Conservation (phyloP, 371 early-diverging fungal genomes). For the Rhizopus microsporus region DNA sequence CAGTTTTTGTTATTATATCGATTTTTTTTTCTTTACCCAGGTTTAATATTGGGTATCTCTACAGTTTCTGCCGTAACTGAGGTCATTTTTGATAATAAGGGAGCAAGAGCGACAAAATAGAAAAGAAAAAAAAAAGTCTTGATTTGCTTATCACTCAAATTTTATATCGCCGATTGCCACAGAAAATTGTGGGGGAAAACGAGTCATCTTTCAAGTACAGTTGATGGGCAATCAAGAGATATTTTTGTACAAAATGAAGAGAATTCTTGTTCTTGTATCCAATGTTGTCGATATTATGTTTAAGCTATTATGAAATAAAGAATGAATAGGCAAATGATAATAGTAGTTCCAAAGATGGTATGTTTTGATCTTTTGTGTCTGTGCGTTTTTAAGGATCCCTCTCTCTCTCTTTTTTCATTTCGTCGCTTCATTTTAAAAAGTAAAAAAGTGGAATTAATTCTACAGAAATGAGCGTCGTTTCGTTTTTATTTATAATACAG, state of each 20-base stretch:
- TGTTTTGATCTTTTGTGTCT: no score
- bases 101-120: slow-evolving; percentile 1
- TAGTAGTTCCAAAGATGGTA: no score
- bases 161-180: not conserved
- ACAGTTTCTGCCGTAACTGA: slow-evolving; percentile 17
- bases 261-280: no score
- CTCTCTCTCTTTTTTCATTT: not conserved
- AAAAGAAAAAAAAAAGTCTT: slow-evolving; percentile 7
- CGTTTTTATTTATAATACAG: not conserved
- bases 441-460: no score
- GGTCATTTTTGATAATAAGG: slow-evolving; percentile 7
- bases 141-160: not conserved
- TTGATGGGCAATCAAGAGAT: no score
- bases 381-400: not conserved
- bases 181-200: not conserved
- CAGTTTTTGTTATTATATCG: slow-evolving; percentile 3
- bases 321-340: no score
- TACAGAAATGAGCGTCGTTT: no score
- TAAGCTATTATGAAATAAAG: no score
- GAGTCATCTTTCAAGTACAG: not conserved
- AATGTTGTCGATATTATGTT: no score
- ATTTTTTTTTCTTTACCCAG: slow-evolving; percentile 21
- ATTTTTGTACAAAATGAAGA: no score
- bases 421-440: no score
- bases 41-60: slow-evolving; percentile 19